Evolutionary conservation across 164 flowering plant genomes (phyloP).

Genomic region (Annona cherimola): DNA sequence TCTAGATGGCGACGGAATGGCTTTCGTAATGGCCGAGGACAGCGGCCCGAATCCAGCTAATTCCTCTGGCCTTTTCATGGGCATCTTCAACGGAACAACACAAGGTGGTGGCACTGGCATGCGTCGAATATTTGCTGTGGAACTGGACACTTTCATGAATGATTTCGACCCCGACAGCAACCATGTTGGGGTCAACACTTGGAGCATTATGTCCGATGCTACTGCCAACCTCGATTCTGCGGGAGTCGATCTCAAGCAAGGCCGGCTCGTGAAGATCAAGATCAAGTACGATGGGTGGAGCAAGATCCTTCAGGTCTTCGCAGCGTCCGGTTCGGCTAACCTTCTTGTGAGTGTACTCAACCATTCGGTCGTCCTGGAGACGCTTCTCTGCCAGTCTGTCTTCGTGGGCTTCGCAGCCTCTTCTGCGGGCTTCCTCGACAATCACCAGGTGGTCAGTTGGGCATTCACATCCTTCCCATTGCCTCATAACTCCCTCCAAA

Average conservation of each 20-base stretch:
- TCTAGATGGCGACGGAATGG: conserved; percentile 45
- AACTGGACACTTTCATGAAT: conserved; percentile 46
- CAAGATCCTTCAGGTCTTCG: conserved; percentile 46
- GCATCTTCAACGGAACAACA: conserved; percentile 25
- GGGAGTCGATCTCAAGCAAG: conserved; percentile 52
- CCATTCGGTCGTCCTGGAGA: conserved; percentile 28
- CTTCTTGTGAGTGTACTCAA: conserved; percentile 47
- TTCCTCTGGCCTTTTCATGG: conserved; percentile 41
- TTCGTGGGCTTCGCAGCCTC: conserved; percentile 78
- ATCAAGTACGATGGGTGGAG: conserved; percentile 41
- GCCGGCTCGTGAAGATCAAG: conserved; percentile 46
- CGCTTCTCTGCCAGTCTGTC: conserved; percentile 40
- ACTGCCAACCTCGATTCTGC: conserved; percentile 34
- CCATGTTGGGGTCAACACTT: conserved; percentile 57
- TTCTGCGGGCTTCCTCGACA: conserved; percentile 43
- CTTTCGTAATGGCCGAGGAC: conserved; percentile 38
- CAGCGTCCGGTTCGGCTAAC: conserved; percentile 26
- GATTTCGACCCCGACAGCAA: conserved; percentile 54
- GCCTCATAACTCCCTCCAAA: neutral
- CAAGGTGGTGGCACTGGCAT: conserved; percentile 21
- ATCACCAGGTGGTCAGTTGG: conserved; percentile 45
- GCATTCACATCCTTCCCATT: conserved; percentile 28
- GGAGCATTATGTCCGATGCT: conserved; percentile 31
- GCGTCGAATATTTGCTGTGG: conserved; percentile 40
- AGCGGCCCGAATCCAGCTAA: conserved; percentile 29